Base-by-base conservation (phyloP, 768 basidiomycete species). In the Podaxis mareebaensis region DNA sequence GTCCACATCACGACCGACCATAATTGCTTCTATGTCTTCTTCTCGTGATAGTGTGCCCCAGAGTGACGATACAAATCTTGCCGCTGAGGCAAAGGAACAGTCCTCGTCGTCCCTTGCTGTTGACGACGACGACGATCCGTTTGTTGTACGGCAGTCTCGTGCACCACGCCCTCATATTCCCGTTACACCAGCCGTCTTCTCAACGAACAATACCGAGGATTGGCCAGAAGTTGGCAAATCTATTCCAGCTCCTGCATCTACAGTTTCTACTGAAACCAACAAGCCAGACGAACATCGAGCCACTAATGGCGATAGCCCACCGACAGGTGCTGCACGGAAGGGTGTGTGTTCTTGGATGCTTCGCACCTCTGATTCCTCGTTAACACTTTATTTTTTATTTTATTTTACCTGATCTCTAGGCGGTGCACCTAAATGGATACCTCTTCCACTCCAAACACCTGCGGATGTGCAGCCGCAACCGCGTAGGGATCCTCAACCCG, bases 171-270 rank as follows among this genome's bases (percentile, higher is more conserved):
- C 39, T 15, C 57, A 56, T 24, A n/a, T 56, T 13, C 60, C 53
- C 20, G 54, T 53, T 51, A 28, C 60, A 64, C 46, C 64, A 49
- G 28, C 58, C 30, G 40, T 11, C 40, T 13, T 58, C 52, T 11
- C 52, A 4, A 42, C 28, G 1, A 44, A 30, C 48, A 38, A 58
- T 49, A 40, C 52, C 20, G 63, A 59, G 8, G 63, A 55, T 53
- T 71, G 70, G 68, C 70, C 67, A 28, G 67, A 69, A 57, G 68
- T 70, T 20, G 69, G 69, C 17, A 67, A 70, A 58, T 39, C 66
- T 40, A 20, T 64, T 28, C 52, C 55, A n/a, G 17, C 60, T 10
- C 56, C 67, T 36, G 28, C 65, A 28, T 24, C 44, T 13, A 40
- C 61, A 20, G 36, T 28, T 24, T 26, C 60, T 20, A 22, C 60